Evolutionary conservation across 768 basidiomycete species (phyloP).

Genomic region (Dentipellis fragilis): DNA sequence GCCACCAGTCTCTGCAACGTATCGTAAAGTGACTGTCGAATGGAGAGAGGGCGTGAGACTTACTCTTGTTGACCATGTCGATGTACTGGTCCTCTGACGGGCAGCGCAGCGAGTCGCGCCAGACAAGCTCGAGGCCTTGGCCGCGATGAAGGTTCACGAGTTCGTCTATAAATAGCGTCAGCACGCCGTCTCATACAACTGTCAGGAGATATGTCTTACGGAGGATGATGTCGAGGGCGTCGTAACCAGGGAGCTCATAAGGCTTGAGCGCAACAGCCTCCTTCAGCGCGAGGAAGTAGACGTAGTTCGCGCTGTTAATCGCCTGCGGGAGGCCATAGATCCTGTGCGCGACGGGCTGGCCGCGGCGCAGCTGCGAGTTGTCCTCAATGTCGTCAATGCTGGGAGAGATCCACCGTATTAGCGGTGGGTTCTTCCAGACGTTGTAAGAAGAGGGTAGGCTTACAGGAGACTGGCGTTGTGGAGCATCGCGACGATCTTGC

Average conservation of each 20-base stretch:
- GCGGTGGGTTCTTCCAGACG: background rate
- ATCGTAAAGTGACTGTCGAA: background rate
- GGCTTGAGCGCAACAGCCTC: slow-evolving; percentile 53
- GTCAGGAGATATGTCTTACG: background rate
- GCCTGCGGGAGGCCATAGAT: slow-evolving; percentile 96
- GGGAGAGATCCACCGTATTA: background rate
- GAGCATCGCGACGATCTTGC: slow-evolving; percentile 82
- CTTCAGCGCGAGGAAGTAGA: slow-evolving; percentile 89
- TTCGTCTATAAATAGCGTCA: slow-evolving; percentile 12
- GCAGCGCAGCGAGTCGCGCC: slow-evolving; percentile 85
- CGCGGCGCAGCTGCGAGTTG: slow-evolving; percentile 76
- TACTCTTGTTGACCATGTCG: slow-evolving; percentile 94
- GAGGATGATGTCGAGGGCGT: background rate
- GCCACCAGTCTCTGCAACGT: slow-evolving; percentile 80
- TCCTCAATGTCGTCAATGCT: slow-evolving; percentile 96
- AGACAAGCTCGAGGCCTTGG: slow-evolving; percentile 89
- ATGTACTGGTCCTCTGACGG: slow-evolving; percentile 94
- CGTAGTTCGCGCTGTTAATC: slow-evolving; percentile 95
- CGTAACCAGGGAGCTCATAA: background rate
- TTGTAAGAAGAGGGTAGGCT: slow-evolving; percentile 14
- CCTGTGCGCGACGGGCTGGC: slow-evolving; percentile 84
- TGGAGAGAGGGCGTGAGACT: background rate
- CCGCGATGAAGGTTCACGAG: slow-evolving; percentile 65
- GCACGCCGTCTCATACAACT: background rate
- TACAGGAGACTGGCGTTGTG: slow-evolving; percentile 91